Base-by-base conservation (phyloP, 805 yeast species). In the Sugiyamaella smithiae region DNA sequence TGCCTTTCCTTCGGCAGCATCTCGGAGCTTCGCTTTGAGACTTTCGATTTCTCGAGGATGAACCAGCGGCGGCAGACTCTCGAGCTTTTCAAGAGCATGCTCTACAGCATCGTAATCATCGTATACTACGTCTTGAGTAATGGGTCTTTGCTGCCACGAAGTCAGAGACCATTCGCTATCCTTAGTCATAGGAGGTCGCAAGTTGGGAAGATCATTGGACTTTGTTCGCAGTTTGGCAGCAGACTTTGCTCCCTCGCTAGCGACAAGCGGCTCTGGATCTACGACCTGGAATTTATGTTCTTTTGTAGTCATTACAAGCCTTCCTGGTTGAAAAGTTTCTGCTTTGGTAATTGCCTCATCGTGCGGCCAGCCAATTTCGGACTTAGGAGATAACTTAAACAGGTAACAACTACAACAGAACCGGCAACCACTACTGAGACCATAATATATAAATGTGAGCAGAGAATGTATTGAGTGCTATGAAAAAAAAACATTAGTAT, bases 1-100 rank as follows among this genome's bases (percentile, higher is more conserved):
- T n/a, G 73, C 72, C 51, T 67, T 66, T 12, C 75, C 75, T 3
- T 66, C 62, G 2, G 74, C 70, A 1, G 74, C 75, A 43, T 67
- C 68, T 12, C 63, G 58, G 9, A 70, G 65, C 53, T 64, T 63
- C 7, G 48, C n/a, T 47, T 62, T 60, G 35, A 70, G 57, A 7
- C 51, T 51, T 46, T 66, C 69, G 43, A 70, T 67, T 54, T 70
- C 75, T 22, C 45, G 36, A 5, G 73, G 66, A 43, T 67, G 67
- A 8, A 71, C 75, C 12, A 70, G 58, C 6, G 75, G 75, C 2
- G 75, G 75, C 29, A 70, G 56, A 24, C 67, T 58, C 50, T 70
- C 75, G 6, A 70, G 60, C 48, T 70, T 71, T 44, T 72, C 65
- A 14, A 70, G 56, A 4, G 74, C 73, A 47, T 57, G 53, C 50